Base-by-base conservation (phyloP, 1,284 basidiomycete species). In the Boletus mariae region DNA sequence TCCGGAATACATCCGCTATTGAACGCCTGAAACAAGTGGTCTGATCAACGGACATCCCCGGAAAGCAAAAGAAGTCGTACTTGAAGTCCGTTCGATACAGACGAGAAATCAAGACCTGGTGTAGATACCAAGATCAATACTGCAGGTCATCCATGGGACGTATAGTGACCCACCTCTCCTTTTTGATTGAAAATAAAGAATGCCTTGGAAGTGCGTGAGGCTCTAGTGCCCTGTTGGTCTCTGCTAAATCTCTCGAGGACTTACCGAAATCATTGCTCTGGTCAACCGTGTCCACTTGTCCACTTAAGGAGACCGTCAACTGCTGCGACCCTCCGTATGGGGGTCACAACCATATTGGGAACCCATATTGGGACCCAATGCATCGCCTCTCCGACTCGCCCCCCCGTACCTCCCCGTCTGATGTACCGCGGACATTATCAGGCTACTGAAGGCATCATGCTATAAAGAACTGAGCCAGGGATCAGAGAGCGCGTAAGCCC, bases 121-220 rank as follows among this genome's bases (percentile, higher is more conserved):
- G 42, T 17, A 37, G 44, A 49, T 45, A 31, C 49, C 47, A 42
- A 40, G 46, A 52, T 65, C 52, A 63, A 45, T 28, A 20, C n/a
- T 29, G 4, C 13, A 15, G 12, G 31, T 35, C 20, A 25, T 34
- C 28, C 5, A 5, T 26, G 15, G 7, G 41, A 35, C 8, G 29
- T 3, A 13, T n/a, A 23, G 20, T n/a, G 42, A 59, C 65, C 4
- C 1, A 94, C 92, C 83, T 98, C 95, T 68, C 94, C 95, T 73
- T 97, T 97, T 73, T 94, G 92, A 68, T 96, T 98, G 80, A 97
- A 97, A 59, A 97, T 92, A 75, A 98, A 98, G 83, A 98, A 95
- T 49, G 92, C 94, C 91, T 94, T 47, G 55, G 13, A 43, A 40
- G 32, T 4, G 26, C n/a, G 52, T 67, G 32, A 66, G 56, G 45